Percentiles rank a stretch among this genome's conserved stretches.
Evolutionary conservation across 495 filamentous ascomycete species (phyloP).

Genomic region (Penicillium psychrofluorescens): DNA sequence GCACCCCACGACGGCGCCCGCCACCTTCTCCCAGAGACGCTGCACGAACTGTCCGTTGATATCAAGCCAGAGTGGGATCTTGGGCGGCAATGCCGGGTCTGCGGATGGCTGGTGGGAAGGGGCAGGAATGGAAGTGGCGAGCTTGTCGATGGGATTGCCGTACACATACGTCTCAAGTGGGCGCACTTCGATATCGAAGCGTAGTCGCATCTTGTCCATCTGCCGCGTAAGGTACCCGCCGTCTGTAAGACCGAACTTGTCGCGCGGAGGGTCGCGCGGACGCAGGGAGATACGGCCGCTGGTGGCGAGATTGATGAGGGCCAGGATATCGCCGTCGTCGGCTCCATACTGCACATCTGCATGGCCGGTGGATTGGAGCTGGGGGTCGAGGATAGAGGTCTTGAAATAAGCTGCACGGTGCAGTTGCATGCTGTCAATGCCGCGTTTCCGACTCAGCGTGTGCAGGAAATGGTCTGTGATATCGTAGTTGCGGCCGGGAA

Average conservation of each 20-base stretch:
- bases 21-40: constrained; percentile 57
- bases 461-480: constrained; percentile 50
- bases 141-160: constrained; percentile 45
- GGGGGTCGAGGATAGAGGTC: constrained; percentile 42
- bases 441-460: constrained; percentile 37
- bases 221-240: constrained; percentile 64
- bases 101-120: constrained; percentile 16
- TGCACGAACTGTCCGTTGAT: constrained; percentile 57
- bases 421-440: constrained; percentile 39
- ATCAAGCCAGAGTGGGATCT: constrained; percentile 72
- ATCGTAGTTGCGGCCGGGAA: constrained; percentile 48
- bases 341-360: constrained; percentile 26
- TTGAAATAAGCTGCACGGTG: constrained; percentile 53
- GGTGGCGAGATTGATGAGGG: constrained; percentile 60
- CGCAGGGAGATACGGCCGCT: constrained; percentile 48
- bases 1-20: constrained; percentile 50
- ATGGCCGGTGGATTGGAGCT: constrained; percentile 32
- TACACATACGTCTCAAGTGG: constrained; percentile 52
- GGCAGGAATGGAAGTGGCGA: constrained; percentile 10
- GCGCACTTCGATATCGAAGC: constrained; percentile 54
- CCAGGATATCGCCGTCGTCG: constrained; percentile 62
- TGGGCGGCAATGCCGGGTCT: constrained; percentile 16
- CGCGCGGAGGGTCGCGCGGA: constrained; percentile 50
- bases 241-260: constrained; percentile 65
- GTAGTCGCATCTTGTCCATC: constrained; percentile 57